These are phyloP conservation scores for Venturia asperata DNA, from an alignment of 2,329 filamentous ascomycete genomes.

Conservation along the genomic window DNA sequence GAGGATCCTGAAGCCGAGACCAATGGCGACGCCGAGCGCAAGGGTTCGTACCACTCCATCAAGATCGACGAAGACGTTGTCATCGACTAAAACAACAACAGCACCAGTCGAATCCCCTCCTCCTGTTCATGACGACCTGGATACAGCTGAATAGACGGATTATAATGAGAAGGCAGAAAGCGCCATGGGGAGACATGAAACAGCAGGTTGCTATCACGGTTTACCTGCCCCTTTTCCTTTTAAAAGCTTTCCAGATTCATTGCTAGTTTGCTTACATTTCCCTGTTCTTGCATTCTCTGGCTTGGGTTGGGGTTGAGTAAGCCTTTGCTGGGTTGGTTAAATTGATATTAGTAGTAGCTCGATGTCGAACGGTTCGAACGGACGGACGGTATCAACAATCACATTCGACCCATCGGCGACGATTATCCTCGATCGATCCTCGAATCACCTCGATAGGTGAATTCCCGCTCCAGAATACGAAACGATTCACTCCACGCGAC, in stretches of 20 bases:
- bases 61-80: constrained; percentile 23
- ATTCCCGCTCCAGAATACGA: constrained; percentile 1
- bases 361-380: constrained; percentile 17
- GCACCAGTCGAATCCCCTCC: constrained; percentile 66
- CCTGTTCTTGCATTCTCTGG: constrained; percentile 14
- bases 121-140: constrained; percentile 85
- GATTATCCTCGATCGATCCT: constrained; percentile 8
- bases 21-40: constrained; percentile 75
- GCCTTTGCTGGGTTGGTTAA: constrained; percentile 9
- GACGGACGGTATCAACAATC: constrained; percentile 14
- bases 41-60: constrained; percentile 52
- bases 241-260: constrained; percentile 3
- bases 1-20: constrained; percentile 64
- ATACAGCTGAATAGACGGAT: constrained; percentile 73
- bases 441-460: constrained; percentile 15
- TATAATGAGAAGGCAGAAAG: not conserved
- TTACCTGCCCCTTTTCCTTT: constrained; percentile 8
- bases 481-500: constrained; percentile 4
- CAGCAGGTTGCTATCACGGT: constrained; percentile 10
- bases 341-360: constrained; percentile 18
- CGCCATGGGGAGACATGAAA: not conserved
- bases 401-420: constrained; percentile 4
- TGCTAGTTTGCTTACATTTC: constrained; percentile 11
- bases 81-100: constrained; percentile 30
- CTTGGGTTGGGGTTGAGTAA: constrained; percentile 4